A percentile compares a stretch with the other conserved stretches of the same genome.
phyloP scores from a whole-genome alignment of 805 yeast species.

The Ogataea henricii region DNA sequence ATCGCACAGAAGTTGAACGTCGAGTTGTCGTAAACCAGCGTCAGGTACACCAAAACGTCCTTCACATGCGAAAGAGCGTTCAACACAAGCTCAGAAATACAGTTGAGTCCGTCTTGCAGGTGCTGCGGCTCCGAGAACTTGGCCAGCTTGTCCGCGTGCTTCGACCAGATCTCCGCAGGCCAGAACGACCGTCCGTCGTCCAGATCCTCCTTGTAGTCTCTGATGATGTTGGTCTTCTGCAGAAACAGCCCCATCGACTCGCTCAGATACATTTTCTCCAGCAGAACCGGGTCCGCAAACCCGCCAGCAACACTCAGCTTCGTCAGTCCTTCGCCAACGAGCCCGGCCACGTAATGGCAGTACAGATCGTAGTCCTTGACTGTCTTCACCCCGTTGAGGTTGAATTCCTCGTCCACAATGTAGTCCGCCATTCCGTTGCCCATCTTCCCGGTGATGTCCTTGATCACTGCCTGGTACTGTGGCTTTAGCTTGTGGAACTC shows the following conservation, averaged over 20 bases:
- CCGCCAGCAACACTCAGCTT: conserved; percentile 74
- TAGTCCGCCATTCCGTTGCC: conserved; percentile 99
- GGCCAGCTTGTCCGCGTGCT: conserved; percentile 65
- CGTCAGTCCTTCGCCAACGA: conserved; percentile 95
- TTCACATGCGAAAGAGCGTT: conserved; percentile 77
- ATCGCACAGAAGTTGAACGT: conserved; percentile 91
- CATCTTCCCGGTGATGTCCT: conserved; percentile 80
- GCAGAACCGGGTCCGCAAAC: conserved; percentile 59
- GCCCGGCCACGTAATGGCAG: conserved; percentile 97
- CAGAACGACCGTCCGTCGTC: conserved; percentile 92
- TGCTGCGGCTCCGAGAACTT: conserved; percentile 58
- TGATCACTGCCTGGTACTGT: conserved; percentile 75
- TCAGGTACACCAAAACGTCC: conserved; percentile 74
- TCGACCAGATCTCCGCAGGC: conserved; percentile 93
- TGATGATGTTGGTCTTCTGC: conserved; percentile 93
- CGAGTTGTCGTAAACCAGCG: conserved; percentile 77
- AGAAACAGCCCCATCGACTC: conserved; percentile 93
- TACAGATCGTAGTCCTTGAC: conserved; percentile 82
- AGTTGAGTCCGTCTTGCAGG: conserved; percentile 59
- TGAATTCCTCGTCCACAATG: conserved; percentile 73
- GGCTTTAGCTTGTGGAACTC: conserved; percentile 76
- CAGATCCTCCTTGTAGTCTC: conserved; percentile 92
- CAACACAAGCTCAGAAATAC: conserved; percentile 79
- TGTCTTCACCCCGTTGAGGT: conserved; percentile 75
- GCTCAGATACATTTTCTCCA: conserved; percentile 58